phyloP scores from a whole-genome alignment of 306 rosid genomes.

The Oemleria cerasiformis region DNA sequence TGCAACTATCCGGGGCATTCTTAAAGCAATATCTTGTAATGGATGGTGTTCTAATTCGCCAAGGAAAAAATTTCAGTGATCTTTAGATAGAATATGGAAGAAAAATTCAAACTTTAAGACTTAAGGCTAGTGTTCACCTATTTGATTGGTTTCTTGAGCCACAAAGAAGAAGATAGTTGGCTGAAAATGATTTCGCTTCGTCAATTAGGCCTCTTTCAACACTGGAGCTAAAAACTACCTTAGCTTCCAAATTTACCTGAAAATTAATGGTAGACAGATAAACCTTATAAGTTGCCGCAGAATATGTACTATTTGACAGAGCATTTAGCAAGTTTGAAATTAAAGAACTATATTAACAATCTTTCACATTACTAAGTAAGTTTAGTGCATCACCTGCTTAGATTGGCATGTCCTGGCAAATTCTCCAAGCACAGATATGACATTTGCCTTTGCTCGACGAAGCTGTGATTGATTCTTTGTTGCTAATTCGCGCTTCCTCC shows the following conservation, averaged over 20 bases:
- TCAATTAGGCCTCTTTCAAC: conserved; percentile 57
- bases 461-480: conserved; percentile 52
- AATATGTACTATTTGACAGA: background rate
- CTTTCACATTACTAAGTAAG: background rate
- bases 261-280: conserved; percentile 15
- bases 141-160: conserved; percentile 53
- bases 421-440: conserved; percentile 89
- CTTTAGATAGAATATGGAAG: background rate
- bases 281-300: background rate
- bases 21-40: conserved; percentile 60
- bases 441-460: conserved; percentile 79
- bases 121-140: conserved; percentile 32
- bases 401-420: conserved; percentile 63
- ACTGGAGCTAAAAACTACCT: conserved; percentile 58
- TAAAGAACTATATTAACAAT: background rate
- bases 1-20: conserved; percentile 58
- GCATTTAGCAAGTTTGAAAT: background rate
- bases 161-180: conserved; percentile 70
- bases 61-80: conserved; percentile 8
- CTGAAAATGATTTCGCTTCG: conserved; percentile 65
- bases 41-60: conserved; percentile 35
- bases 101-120: background rate
- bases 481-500: conserved; percentile 38
- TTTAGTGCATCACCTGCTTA: conserved; percentile 52
- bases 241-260: conserved; percentile 89